Evolutionary conservation across 169 alveolate genomes (phyloP).

Genomic region (Amoebophrya sp.): DNA sequence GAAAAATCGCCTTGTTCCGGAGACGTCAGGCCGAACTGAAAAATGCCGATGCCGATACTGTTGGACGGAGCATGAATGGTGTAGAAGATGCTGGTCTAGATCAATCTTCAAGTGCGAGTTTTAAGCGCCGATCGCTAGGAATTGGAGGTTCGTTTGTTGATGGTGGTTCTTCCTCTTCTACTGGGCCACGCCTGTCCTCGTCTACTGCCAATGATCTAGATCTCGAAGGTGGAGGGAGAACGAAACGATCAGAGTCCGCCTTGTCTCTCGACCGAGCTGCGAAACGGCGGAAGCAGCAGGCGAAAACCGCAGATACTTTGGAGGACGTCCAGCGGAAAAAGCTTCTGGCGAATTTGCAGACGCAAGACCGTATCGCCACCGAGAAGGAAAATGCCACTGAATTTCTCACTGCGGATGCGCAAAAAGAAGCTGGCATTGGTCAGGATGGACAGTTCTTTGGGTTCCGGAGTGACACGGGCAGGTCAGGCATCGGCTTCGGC

Average conservation of each 20-base stretch:
- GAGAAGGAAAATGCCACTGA: background rate
- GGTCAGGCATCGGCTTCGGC: background rate
- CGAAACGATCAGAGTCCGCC: no score
- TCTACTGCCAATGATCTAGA: no score
- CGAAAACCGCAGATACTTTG: background rate
- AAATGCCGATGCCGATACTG: no score
- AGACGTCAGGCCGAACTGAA: no score
- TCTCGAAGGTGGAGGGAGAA: no score
- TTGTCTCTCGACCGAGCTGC: background rate
- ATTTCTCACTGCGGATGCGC: background rate
- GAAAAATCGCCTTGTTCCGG: background rate
- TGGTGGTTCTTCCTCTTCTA: no score
- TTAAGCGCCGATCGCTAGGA: no score
- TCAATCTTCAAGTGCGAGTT: no score
- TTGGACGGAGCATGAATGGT: no score
- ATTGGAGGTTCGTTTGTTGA: no score
- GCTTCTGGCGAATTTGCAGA: background rate
- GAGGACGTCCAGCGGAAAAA: background rate
- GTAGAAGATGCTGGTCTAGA: no score
- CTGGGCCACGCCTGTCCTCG: no score
- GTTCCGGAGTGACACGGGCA: background rate
- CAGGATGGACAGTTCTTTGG: background rate
- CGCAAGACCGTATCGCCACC: background rate
- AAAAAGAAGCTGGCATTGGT: background rate
- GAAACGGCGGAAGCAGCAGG: background rate